Percentiles rank a stretch among this genome's conserved stretches.
Evolutionary conservation across 768 basidiomycete species (phyloP).

Genomic region (Lentinula sp.): DNA sequence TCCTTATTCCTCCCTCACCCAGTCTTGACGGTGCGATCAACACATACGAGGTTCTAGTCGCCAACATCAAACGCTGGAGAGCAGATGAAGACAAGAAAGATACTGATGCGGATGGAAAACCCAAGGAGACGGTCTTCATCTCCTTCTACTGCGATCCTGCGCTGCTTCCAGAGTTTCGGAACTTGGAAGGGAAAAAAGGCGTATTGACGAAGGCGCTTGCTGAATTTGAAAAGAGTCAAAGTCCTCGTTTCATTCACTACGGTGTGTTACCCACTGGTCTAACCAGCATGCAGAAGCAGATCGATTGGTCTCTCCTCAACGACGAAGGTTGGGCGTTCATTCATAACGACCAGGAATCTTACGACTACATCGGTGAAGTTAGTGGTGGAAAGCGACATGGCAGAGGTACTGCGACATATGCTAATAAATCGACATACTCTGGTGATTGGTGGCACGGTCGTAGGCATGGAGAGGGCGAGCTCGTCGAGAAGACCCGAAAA

Average conservation of each 20-base stretch:
- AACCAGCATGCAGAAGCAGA: background rate
- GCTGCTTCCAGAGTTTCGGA: background rate
- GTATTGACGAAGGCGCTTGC: slow-evolving; percentile 4
- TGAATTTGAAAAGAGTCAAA: background rate
- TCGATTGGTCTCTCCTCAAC: slow-evolving; percentile 11
- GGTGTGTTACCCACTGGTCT: background rate
- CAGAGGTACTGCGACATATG: slow-evolving; percentile 11
- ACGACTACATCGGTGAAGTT: slow-evolving; percentile 11
- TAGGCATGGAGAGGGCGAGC: slow-evolving; percentile 10
- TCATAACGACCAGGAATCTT: slow-evolving; percentile 7
- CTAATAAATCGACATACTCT: slow-evolving; percentile 8
- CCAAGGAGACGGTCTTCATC: slow-evolving; percentile 5
- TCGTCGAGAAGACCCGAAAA: background rate
- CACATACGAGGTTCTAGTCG: slow-evolving; percentile 5
- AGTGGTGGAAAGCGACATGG: slow-evolving; percentile 10
- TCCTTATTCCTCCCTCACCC: slow-evolving; percentile 9
- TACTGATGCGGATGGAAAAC: background rate
- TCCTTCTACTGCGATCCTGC: slow-evolving; percentile 7
- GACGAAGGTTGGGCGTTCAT: slow-evolving; percentile 13
- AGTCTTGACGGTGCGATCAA: slow-evolving; percentile 7
- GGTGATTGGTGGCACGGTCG: slow-evolving; percentile 11
- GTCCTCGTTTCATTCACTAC: slow-evolving; percentile 8
- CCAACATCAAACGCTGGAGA: slow-evolving; percentile 7
- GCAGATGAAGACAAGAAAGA: slow-evolving; percentile 8
- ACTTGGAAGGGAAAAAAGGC: slow-evolving; percentile 1